Evolutionary conservation across 2,329 filamentous ascomycete species (phyloP), one percentile per base, ranked within the genome.

Genomic region (Sordariomycetes sp.): DNA sequence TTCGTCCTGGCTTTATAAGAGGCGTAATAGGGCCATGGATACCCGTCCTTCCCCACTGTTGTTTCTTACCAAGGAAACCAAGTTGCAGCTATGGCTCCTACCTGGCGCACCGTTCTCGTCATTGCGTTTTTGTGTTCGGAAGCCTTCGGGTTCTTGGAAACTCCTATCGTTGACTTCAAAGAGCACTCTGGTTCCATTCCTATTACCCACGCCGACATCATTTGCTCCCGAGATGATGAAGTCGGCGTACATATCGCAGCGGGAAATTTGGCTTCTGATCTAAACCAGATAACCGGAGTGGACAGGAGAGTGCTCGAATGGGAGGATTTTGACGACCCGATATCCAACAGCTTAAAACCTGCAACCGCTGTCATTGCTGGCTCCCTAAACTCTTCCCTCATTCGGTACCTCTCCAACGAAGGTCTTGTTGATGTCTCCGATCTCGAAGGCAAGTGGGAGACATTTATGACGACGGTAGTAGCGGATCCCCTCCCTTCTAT

Each of bases 391-490:
- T 88, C 85, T 0, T 72, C 75, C 16, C 65, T 86, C 34, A 83
- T 89, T 57, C 80, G 86, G 64, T 67, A 70, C 8, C 72, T 89
- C 54, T 71, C 87, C 22, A 66, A 74, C 1, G 73, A 73, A 1
- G 77, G 78, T 77, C 88, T 60, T 4, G 11, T 57, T 14, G 55
- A 57, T 22, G 76, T 82, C 1, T 76, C 75, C 3, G 70, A 71
- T 0, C 79, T 87, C 32, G 66, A 79, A 57, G 85, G 83, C 1
- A 75, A 84, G 62, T 90, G 87, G 87, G 87, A 91, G 66, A 79
- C 85, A 0, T 90, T 87, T 65, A 73, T 79, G 24, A 85, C 79
- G 48, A 72, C 78, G 50, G 65, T 89, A 3, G 75, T 89, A 1
- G 69, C 78, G 18, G 72, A 77, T 32, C 86, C 86, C 0, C 67